Evolutionary conservation across 2,329 filamentous ascomycete species (phyloP).

Genomic region (Aspergillus transmontanensis): DNA sequence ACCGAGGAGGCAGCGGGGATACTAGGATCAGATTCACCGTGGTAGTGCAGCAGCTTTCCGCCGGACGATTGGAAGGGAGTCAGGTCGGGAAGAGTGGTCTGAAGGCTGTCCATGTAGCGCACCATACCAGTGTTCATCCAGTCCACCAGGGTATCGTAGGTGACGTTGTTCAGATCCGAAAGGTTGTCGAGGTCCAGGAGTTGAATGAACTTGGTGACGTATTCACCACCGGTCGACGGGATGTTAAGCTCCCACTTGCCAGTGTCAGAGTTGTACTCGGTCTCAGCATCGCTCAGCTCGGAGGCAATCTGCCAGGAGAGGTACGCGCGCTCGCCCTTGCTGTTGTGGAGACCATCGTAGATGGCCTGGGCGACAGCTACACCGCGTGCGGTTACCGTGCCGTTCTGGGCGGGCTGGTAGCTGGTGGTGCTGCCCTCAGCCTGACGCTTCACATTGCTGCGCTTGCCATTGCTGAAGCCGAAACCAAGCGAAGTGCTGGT

Average conservation of each 20-base stretch:
- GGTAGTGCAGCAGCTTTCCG: conserved; percentile 61
- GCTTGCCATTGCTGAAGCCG: conserved; percentile 26
- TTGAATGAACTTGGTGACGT: conserved; percentile 33
- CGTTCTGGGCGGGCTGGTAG: conserved; percentile 34
- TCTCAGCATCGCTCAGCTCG: conserved; percentile 28
- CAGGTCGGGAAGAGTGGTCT: conserved; percentile 58
- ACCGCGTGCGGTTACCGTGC: conserved; percentile 29
- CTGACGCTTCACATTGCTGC: conserved; percentile 21
- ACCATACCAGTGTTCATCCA: conserved; percentile 57
- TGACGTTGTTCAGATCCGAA: conserved; percentile 50
- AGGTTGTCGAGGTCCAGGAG: conserved; percentile 41
- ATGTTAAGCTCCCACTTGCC: conserved; percentile 34
- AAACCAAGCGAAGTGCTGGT: conserved; percentile 27
- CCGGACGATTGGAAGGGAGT: conserved; percentile 52
- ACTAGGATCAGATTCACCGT: conserved; percentile 58
- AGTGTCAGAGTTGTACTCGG: conserved; percentile 28
- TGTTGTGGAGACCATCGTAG: conserved; percentile 44
- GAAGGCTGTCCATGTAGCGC: conserved; percentile 54
- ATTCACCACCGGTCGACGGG: conserved; percentile 43
- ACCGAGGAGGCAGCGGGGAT: conserved; percentile 58
- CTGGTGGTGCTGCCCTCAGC: conserved; percentile 20
- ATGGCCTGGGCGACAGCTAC: conserved; percentile 39
- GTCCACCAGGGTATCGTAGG: conserved; percentile 58
- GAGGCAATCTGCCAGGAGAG: conserved; percentile 35
- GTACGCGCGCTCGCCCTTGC: conserved; percentile 44